These are phyloP conservation scores for Fusarium mundagurra DNA, from an alignment of 2,329 filamentous ascomycete genomes.

Conservation along the genomic window DNA sequence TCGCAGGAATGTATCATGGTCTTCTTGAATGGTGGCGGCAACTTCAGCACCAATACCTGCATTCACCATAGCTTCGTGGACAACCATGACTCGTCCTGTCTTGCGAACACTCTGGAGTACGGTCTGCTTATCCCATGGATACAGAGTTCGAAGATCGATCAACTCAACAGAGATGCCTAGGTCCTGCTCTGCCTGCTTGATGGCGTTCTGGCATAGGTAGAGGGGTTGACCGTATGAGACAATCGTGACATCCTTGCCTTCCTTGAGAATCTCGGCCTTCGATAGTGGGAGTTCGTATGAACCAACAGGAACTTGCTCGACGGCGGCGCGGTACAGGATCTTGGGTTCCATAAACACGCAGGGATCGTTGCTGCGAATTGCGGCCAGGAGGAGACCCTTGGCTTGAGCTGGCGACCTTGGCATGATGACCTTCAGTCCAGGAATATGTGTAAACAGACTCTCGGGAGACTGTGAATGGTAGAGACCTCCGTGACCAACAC, in stretches of 20 bases:
- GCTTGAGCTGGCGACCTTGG: constrained; percentile 88
- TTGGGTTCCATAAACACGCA: constrained; percentile 96
- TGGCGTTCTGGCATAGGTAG: constrained; percentile 82
- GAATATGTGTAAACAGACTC: constrained; percentile 86
- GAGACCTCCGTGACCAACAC: constrained; percentile 87
- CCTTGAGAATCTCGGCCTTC: constrained; percentile 85
- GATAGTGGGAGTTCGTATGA: constrained; percentile 85
- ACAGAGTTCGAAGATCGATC: constrained; percentile 87
- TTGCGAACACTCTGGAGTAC: constrained; percentile 85
- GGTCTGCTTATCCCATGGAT: constrained; percentile 88
- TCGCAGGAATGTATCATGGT: constrained; percentile 76
- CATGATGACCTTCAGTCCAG: constrained; percentile 85
- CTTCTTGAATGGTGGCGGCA: constrained; percentile 86
- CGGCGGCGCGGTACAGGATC: constrained; percentile 88
- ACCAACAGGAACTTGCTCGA: constrained; percentile 87
- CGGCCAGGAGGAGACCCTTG: constrained; percentile 82
- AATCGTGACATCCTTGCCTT: constrained; percentile 82
- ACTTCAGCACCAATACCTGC: constrained; percentile 90
- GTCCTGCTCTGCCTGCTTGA: constrained; percentile 78
- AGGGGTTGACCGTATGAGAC: constrained; percentile 91
- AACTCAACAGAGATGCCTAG: constrained; percentile 81
- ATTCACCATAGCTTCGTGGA: constrained; percentile 93
- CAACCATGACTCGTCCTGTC: constrained; percentile 86
- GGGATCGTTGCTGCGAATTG: constrained; percentile 84
- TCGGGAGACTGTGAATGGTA: constrained; percentile 93